Base-by-base conservation (phyloP, 202 grass and related monocot species). In the Setaria viridis region DNA sequence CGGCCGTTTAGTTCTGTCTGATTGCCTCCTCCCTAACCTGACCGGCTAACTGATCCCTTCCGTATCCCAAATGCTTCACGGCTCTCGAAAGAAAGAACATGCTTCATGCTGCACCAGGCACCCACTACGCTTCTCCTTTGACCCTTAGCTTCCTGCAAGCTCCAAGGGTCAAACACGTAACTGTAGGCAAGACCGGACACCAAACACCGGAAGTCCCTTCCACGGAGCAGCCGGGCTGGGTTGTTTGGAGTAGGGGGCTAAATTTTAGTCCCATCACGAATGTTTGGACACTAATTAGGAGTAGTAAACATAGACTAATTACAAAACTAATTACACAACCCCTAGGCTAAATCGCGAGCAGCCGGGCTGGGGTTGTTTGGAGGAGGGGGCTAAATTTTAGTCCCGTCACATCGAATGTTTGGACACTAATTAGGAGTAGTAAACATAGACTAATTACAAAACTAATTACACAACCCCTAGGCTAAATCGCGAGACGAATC, bases 11-110 rank as follows among this genome's bases (percentile, higher is more conserved):
- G 39, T n/a, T 70, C 25, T 70, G 58, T 76, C 19, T 39, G 53
- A 79, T 75, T 87, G 80, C 53, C 85, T 39, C 85, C 75, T 80
- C 76, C 46, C 54, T 50, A 15, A 68, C 9, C 7, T 35, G 20
- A 67, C 4, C 21, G 20, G 37, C 49, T 42, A 67, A 62, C 41
- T 30, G 11, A 37, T 64, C 56, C 37, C 46, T 83, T 86, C 15
- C 46, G 12, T 33, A 9, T 15, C 11, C 35, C 83, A 45, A 77
- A 56, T 46, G 63, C 17, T 45, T 71, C 77, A 32, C 11, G 29
- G 11, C 43, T 7, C 51, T 80, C 32, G 1, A 14, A 14, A 0
- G 0, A 42, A 55, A 51, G 9, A 13, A 19, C 49, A 42, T 11
- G 72, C 51, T 49, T 62, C 53, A 3, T 55, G 53, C 17, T 20